A percentile compares a stretch with the other conserved stretches of the same genome.
These are phyloP conservation scores for Lippia alba DNA, from an alignment of 305 asterid species.

Conservation along the genomic window DNA sequence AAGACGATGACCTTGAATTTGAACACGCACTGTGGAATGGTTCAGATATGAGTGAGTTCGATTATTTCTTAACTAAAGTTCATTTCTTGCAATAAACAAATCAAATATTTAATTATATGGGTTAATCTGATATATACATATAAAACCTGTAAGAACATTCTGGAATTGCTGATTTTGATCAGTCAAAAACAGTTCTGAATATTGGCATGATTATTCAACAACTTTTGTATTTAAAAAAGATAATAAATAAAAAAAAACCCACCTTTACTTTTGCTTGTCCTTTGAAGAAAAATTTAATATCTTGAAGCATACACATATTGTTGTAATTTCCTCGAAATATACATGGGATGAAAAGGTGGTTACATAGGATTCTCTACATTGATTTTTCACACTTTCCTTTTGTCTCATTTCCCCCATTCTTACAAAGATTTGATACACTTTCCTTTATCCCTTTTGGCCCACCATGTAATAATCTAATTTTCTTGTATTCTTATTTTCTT, in stretches of 20 bases:
- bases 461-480: slow-evolving; percentile 33
- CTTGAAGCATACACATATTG: neutral
- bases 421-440: slow-evolving; percentile 17
- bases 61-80: neutral
- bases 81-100: neutral
- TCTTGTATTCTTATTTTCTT: slow-evolving; percentile 22
- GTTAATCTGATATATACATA: no score
- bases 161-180: slow-evolving; percentile 9
- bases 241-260: neutral
- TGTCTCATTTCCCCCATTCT: slow-evolving; percentile 14
- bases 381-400: neutral
- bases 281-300: neutral
- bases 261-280: neutral
- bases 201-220: neutral
- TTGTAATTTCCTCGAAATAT: neutral
- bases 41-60: slow-evolving; percentile 56
- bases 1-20: slow-evolving; percentile 72
- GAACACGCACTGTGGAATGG: slow-evolving; percentile 80
- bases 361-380: slow-evolving; percentile 39
- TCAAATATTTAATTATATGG: no score
- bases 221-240: neutral
- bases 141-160: neutral
- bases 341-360: slow-evolving; percentile 16
- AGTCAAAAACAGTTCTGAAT: neutral
- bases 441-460: slow-evolving; percentile 36